Evolutionary conservation across 768 basidiomycete genomes (phyloP).

Genomic region (Chlorophyllum brunneum): DNA sequence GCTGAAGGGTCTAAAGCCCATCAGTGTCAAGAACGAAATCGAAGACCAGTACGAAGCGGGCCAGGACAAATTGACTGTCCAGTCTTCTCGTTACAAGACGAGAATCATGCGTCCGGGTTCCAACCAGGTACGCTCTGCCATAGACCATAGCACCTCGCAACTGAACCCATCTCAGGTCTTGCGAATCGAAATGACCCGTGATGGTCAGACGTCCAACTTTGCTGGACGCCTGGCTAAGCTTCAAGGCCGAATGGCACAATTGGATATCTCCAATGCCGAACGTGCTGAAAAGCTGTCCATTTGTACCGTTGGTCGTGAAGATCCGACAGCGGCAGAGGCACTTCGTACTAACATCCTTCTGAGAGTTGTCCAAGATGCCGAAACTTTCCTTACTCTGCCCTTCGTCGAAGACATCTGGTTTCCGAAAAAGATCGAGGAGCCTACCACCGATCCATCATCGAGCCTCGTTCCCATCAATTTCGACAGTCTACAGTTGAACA

Average conservation of each 20-base stretch:
- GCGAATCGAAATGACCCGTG: neutral
- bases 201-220: constrained; percentile 6
- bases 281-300: constrained; percentile 30
- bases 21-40: constrained; percentile 44
- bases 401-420: constrained; percentile 35
- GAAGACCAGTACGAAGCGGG: constrained; percentile 20
- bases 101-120: constrained; percentile 29
- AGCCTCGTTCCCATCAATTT: neutral
- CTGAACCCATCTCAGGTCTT: neutral
- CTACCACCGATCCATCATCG: neutral
- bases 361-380: constrained; percentile 22
- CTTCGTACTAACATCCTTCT: constrained; percentile 24
- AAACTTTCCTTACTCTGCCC: constrained; percentile 25
- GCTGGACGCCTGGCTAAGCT: constrained; percentile 14
- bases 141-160: neutral
- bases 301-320: constrained; percentile 43
- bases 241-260: constrained; percentile 34
- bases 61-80: constrained; percentile 29
- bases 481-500: constrained; percentile 25
- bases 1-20: constrained; percentile 41
- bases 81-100: constrained; percentile 41
- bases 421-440: constrained; percentile 8
- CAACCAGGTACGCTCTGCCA: constrained; percentile 23
- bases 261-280: constrained; percentile 25
- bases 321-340: constrained; percentile 44